Percentiles rank a stretch among this genome's conserved stretches.
phyloP scores from a whole-genome alignment of 495 filamentous ascomycete genomes.

The Penicillium flavigenum region DNA sequence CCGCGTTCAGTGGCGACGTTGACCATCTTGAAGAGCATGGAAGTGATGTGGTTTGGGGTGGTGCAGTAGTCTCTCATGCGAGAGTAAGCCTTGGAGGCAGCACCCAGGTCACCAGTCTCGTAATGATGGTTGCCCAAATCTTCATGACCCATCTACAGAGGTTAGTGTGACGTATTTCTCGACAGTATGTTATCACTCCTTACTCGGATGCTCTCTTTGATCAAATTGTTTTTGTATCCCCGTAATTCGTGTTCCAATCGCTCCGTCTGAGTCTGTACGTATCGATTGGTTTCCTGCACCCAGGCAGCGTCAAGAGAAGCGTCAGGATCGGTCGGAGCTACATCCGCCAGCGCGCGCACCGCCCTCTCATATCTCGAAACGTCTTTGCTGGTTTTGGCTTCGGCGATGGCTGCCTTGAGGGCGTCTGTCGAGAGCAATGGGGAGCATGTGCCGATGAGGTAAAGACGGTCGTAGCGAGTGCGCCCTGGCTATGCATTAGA shows the following conservation, averaged over 20 bases:
- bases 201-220: conserved; percentile 96
- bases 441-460: conserved; percentile 76
- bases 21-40: conserved; percentile 68
- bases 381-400: conserved; percentile 78
- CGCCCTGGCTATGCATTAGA: conserved; percentile 49
- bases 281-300: conserved; percentile 60
- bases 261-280: conserved; percentile 65
- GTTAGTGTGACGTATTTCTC: conserved; percentile 8
- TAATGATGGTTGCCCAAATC: conserved; percentile 70
- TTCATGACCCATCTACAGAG: conserved; percentile 68
- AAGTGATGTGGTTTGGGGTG: conserved; percentile 64
- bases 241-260: conserved; percentile 79
- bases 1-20: conserved; percentile 65
- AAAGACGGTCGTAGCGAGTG: conserved; percentile 74
- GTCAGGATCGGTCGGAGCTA: conserved; percentile 66
- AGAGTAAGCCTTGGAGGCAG: conserved; percentile 65
- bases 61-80: conserved; percentile 77
- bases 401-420: conserved; percentile 69
- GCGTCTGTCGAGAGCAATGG: conserved; percentile 76
- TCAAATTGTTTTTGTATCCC: conserved; percentile 94
- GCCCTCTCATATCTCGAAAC: conserved; percentile 67
- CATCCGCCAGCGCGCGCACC: conserved; percentile 58
- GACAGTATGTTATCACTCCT: conserved; percentile 20
- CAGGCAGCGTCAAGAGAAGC: conserved; percentile 66
- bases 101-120: conserved; percentile 58